These are phyloP conservation scores for Bryoerythrophyllum caledonicum DNA, from an alignment of 225 moss, liverwort and hornwort species.

Conservation along the genomic window DNA sequence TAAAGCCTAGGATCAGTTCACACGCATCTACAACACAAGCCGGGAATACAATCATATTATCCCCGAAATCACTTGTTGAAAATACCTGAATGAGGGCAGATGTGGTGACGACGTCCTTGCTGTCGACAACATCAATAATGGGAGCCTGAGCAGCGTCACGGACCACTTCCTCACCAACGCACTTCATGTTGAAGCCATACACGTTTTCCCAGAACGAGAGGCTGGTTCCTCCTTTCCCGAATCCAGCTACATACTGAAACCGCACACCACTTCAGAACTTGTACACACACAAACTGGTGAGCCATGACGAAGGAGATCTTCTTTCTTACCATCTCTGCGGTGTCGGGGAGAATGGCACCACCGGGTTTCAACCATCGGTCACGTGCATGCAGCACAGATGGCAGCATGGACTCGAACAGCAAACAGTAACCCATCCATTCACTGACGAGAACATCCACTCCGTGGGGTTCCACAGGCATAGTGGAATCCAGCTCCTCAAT, in stretches of 20 bases:
- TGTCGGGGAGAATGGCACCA: conserved; percentile 89
- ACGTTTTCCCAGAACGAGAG: conserved; percentile 93
- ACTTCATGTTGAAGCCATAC: conserved; percentile 90
- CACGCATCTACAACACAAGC: too few relatives aligned
- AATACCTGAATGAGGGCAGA: conserved; percentile 63
- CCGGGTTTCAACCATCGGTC: conserved; percentile 94
- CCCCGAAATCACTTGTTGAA: background rate
- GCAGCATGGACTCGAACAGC: conserved; percentile 93
- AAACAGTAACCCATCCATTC: conserved; percentile 99
- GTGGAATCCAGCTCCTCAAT: conserved; percentile 80
- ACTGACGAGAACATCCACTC: conserved; percentile 85
- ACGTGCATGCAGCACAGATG: conserved; percentile 88
- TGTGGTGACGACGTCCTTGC: conserved; percentile 77
- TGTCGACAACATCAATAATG: conserved; percentile 76
- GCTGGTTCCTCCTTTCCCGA: conserved; percentile 93
- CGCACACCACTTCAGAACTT: conserved; percentile 11
- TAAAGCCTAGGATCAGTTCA: too few relatives aligned
- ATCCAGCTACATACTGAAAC: conserved; percentile 86
- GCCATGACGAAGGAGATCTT: background rate
- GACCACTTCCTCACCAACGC: conserved; percentile 86
- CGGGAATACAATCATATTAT: background rate
- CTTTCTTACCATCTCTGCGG: conserved; percentile 77
- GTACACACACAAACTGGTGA: background rate
- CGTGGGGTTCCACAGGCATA: conserved; percentile 63
- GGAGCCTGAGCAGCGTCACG: conserved; percentile 82